Conservation (phyloP, 1,284 basidiomycete species). For the Malassezia obtusa region DNA sequence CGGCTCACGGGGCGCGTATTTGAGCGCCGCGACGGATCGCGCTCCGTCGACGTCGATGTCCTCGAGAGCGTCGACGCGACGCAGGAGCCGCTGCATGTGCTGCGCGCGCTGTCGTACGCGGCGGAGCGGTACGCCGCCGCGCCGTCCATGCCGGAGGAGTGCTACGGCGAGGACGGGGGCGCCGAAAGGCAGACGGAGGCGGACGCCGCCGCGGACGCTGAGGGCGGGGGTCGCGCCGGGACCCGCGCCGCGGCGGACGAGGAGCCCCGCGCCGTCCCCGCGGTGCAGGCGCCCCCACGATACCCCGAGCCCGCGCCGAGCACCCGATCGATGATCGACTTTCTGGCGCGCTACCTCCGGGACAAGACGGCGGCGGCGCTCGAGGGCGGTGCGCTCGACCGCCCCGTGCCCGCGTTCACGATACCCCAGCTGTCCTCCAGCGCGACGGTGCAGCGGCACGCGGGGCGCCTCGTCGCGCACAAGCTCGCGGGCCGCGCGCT, state of each 20-base stretch:
- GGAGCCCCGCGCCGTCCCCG: too few species aligned
- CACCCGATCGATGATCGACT: neutral
- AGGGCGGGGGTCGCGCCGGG: too few species aligned
- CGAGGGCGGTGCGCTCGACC: too few species aligned
- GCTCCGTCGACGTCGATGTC: neutral
- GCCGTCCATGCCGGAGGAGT: too few species aligned
- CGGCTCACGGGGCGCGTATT: neutral
- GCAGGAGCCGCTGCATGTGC: conserved; percentile 8
- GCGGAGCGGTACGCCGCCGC: neutral
- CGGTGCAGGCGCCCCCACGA: too few species aligned
- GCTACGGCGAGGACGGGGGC: too few species aligned
- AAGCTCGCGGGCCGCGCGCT: neutral
- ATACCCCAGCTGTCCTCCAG: neutral
- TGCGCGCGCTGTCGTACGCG: neutral
- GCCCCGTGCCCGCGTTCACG: neutral
- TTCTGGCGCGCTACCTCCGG: neutral
- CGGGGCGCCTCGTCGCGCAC: neutral
- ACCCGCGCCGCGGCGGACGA: too few species aligned
- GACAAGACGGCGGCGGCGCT: neutral
- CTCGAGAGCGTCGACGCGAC: conserved; percentile 2
- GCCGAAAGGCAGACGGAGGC: too few species aligned
- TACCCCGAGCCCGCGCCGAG: neutral
- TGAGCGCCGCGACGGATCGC: neutral
- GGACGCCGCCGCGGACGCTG: too few species aligned
- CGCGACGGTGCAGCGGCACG: neutral